Evolutionary conservation across 805 yeast species (phyloP).

Genomic region (Candida tallmaniae): DNA sequence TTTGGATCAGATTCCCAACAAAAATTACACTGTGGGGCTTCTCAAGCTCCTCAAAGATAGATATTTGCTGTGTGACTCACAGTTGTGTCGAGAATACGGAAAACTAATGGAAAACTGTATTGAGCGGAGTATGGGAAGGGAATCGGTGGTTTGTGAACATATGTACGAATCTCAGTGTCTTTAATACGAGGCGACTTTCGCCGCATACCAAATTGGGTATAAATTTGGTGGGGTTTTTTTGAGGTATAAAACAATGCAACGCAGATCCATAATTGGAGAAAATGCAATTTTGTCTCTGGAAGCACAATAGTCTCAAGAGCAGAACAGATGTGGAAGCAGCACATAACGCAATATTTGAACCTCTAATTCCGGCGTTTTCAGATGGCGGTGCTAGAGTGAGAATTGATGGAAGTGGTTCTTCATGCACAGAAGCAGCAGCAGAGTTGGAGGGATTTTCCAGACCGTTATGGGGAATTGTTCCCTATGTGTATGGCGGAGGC

Average conservation of each 20-base stretch:
- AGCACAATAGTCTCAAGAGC: constrained; percentile 4
- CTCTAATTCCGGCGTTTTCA: constrained; percentile 10
- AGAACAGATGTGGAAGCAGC: constrained; percentile 8
- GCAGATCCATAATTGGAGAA: neutral
- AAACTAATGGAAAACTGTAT: constrained; percentile 49
- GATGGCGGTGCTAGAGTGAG: constrained; percentile 13
- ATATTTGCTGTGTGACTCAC: constrained; percentile 42
- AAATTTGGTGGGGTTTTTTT: neutral
- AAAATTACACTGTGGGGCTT: constrained; percentile 51
- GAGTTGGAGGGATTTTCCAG: constrained; percentile 25
- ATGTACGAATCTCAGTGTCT: constrained; percentile 9
- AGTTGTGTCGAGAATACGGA: constrained; percentile 52
- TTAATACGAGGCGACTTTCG: too few species aligned
- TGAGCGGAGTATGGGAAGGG: constrained; percentile 47
- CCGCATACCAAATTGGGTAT: neutral
- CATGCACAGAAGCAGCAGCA: constrained; percentile 18
- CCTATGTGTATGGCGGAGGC: constrained; percentile 16
- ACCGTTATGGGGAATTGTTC: constrained; percentile 26
- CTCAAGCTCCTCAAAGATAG: constrained; percentile 37
- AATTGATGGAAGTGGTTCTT: constrained; percentile 18
- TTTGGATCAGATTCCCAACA: constrained; percentile 36
- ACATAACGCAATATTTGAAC: constrained; percentile 8
- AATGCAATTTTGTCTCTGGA: constrained; percentile 1
- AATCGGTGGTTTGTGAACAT: constrained; percentile 10
- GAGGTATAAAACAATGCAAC: too few species aligned